phyloP scores from a whole-genome alignment of 176 grass and related monocot species.

The Saccharum spontaneum region DNA sequence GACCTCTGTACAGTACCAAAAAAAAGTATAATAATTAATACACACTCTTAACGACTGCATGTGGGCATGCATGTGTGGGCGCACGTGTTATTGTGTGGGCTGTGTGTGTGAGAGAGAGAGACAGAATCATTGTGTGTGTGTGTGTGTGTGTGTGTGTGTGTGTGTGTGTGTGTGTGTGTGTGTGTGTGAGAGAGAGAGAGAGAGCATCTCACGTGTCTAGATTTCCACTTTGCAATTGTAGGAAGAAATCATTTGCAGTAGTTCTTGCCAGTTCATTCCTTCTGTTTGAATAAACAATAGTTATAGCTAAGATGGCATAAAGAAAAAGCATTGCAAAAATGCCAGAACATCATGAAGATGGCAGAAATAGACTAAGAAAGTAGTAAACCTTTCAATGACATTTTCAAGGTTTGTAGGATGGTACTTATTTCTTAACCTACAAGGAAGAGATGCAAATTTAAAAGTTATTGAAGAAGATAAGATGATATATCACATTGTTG shows the following conservation, averaged over 20 bases:
- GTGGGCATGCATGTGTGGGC: background rate
- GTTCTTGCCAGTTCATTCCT: constrained; percentile 56
- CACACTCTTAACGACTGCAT: background rate
- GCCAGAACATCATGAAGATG: background rate
- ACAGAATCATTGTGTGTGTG: background rate
- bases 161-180: background rate
- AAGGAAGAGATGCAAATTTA: constrained; percentile 28
- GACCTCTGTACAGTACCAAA: constrained; percentile 59
- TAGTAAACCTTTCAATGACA: constrained; percentile 82
- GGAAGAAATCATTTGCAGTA: constrained; percentile 77
- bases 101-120: background rate
- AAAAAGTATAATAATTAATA: constrained; percentile 14
- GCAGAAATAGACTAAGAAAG: constrained; percentile 24
- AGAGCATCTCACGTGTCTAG: constrained; percentile 68
- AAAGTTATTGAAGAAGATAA: constrained; percentile 14
- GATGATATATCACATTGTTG: background rate
- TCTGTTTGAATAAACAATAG: constrained; percentile 29
- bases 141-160: no score
- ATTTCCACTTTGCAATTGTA: constrained; percentile 80
- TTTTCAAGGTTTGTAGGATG: constrained; percentile 91
- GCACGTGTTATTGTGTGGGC: background rate
- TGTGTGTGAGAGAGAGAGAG: background rate
- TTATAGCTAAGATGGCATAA: constrained; percentile 13
- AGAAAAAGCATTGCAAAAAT: background rate
- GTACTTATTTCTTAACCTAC: constrained; percentile 97